A percentile compares a stretch with the other conserved stretches of the same genome.
Conservation (phyloP, 2,329 filamentous ascomycete genomes). For the Fusarium sp. region DNA sequence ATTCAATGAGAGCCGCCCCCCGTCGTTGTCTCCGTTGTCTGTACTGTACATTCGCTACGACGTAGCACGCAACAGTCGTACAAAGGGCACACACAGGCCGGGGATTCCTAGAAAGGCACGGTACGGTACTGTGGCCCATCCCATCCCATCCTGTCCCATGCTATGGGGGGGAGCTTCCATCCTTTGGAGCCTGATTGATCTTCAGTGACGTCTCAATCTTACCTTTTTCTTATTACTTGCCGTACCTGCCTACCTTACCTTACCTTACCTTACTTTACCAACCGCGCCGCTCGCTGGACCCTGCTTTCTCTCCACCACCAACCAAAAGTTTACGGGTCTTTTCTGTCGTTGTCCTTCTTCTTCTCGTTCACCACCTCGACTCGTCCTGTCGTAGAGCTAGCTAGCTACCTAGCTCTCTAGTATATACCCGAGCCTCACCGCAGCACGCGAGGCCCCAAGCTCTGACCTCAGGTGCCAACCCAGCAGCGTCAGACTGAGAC, state of each 20-base stretch:
- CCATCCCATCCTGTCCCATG: not conserved
- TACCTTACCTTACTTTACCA: slow-evolving; percentile 14
- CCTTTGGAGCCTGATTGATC: slow-evolving; percentile 40
- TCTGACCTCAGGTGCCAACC: not conserved
- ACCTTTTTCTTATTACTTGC: slow-evolving; percentile 16
- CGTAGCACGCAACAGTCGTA: not conserved
- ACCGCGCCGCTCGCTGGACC: slow-evolving; percentile 31
- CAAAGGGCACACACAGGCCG: not conserved
- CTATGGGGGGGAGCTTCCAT: slow-evolving; percentile 26
- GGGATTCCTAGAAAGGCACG: not conserved
- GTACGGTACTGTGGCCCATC: slow-evolving; percentile 6
- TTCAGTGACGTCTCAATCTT: slow-evolving; percentile 40
- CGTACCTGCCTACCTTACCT: not conserved
- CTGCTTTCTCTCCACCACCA: slow-evolving; percentile 11
- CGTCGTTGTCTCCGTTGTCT: not conserved
- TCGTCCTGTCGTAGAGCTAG: not conserved
- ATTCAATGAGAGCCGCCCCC: slow-evolving; percentile 4
- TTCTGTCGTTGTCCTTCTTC: not conserved
- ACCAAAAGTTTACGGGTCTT: slow-evolving; percentile 16
- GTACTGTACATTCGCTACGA: not conserved
- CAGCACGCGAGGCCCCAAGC: slow-evolving; percentile 4
- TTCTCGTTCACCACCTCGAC: not conserved
- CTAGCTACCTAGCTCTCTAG: not conserved
- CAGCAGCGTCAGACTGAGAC: slow-evolving; percentile 11
- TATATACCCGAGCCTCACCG: slow-evolving; percentile 5